phyloP scores from a whole-genome alignment of 78 protist species.

The Polysphondylium violaceum region DNA sequence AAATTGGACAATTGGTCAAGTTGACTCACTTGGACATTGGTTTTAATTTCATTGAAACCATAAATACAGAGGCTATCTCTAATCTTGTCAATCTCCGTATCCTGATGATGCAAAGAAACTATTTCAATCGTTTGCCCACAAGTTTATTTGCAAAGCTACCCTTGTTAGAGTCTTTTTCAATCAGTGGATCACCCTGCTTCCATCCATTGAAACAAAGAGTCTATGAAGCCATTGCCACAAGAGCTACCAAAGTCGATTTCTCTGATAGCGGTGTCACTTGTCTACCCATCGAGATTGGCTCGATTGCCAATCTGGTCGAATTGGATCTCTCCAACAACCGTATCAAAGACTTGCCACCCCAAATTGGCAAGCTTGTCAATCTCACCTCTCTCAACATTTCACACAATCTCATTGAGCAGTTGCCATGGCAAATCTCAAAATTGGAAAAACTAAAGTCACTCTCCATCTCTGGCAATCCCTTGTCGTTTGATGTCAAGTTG shows the following conservation, averaged over 20 bases:
- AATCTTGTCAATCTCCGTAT: slow-evolving; percentile 3
- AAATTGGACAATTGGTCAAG: slow-evolving; percentile 20
- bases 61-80: slow-evolving; percentile 1
- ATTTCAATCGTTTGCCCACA: slow-evolving; percentile 57
- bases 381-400: slow-evolving; percentile 39
- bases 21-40: slow-evolving; percentile 68
- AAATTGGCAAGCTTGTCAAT: slow-evolving; percentile 52
- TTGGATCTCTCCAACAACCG: slow-evolving; percentile 63
- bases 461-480: slow-evolving; percentile 39
- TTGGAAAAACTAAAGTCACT: slow-evolving; percentile 61
- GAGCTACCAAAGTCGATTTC: slow-evolving; percentile 24
- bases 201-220: slow-evolving; percentile 65
- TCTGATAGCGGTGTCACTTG: slow-evolving; percentile 29
- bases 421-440: slow-evolving; percentile 85
- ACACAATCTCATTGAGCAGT: slow-evolving; percentile 40
- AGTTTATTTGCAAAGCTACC: neutral
- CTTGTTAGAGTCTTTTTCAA: slow-evolving; percentile 38
- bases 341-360: slow-evolving; percentile 73
- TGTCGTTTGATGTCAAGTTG: slow-evolving; percentile 12
- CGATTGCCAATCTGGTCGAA: slow-evolving; percentile 10
- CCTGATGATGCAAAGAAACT: slow-evolving; percentile 64
- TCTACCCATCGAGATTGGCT: slow-evolving; percentile 76
- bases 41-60: slow-evolving; percentile 62
- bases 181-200: slow-evolving; percentile 72
- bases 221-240: slow-evolving; percentile 34